Evolutionary conservation across 768 basidiomycete species (phyloP).

Genomic region (Cantharellus cinnabarinus): DNA sequence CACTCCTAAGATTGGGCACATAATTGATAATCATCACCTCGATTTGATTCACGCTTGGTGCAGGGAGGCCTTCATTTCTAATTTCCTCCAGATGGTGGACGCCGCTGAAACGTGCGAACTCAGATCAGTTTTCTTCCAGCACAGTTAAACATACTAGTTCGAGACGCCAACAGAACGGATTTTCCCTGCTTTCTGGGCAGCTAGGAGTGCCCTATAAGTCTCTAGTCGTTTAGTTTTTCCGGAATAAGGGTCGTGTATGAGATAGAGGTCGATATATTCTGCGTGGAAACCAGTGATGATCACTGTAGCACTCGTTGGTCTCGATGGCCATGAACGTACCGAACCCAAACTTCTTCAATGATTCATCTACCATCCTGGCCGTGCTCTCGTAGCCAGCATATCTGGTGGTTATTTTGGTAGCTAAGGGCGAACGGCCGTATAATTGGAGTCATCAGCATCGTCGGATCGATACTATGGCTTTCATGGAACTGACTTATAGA

Average conservation of each 20-base stretch:
- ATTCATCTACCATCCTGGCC: conserved; percentile 35
- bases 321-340: conserved; percentile 23
- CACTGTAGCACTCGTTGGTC: background rate
- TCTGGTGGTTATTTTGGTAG: conserved; percentile 38
- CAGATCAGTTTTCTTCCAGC: background rate
- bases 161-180: conserved; percentile 61
- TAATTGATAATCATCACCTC: conserved; percentile 26
- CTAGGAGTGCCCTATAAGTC: conserved; percentile 49
- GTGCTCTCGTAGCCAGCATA: conserved; percentile 42
- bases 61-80: conserved; percentile 33
- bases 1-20: background rate
- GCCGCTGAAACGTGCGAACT: conserved; percentile 22
- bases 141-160: conserved; percentile 39
- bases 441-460: background rate
- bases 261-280: conserved; percentile 54
- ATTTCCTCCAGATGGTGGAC: conserved; percentile 62
- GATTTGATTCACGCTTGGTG: conserved; percentile 63
- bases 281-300: background rate
- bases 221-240: conserved; percentile 44
- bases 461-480: background rate
- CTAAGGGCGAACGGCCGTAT: conserved; percentile 17
- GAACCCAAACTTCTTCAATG: conserved; percentile 36
- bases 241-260: conserved; percentile 54
- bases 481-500: conserved; percentile 44
- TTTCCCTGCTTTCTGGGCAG: conserved; percentile 41